Evolutionary conservation across 768 basidiomycete genomes (phyloP).

Genomic region (Xerocomellus amylosporus): DNA sequence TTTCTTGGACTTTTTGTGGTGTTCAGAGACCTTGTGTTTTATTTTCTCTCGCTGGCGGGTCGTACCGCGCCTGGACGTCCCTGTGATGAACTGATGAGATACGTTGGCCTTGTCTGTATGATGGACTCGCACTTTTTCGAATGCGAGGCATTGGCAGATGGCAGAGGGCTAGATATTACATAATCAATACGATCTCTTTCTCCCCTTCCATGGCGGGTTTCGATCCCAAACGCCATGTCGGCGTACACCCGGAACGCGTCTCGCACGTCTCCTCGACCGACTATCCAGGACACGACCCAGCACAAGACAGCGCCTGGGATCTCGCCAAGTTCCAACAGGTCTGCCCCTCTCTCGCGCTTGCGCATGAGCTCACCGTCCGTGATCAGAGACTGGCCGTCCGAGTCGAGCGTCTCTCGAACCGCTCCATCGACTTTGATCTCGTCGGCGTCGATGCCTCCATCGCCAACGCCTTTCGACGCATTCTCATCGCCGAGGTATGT

Average conservation of each 20-base stretch:
- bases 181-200: slow-evolving; percentile 10
- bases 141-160: slow-evolving; percentile 53
- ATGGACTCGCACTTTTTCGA: slow-evolving; percentile 54
- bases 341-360: slow-evolving; percentile 24
- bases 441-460: slow-evolving; percentile 95
- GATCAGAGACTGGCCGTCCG: slow-evolving; percentile 67
- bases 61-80: slow-evolving; percentile 79
- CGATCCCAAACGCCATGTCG: slow-evolving; percentile 58
- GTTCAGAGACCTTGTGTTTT: slow-evolving; percentile 72
- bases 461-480: slow-evolving; percentile 90
- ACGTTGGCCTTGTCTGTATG: not conserved
- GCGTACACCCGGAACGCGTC: slow-evolving; percentile 65
- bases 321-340: slow-evolving; percentile 74
- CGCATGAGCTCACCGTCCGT: slow-evolving; percentile 6
- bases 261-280: slow-evolving; percentile 85
- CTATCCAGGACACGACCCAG: slow-evolving; percentile 86
- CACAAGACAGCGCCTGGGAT: slow-evolving; percentile 84
- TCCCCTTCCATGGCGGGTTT: slow-evolving; percentile 14
- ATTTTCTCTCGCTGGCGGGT: slow-evolving; percentile 72
- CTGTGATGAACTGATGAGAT: slow-evolving; percentile 37
- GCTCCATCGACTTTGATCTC: slow-evolving; percentile 90
- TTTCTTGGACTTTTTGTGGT: slow-evolving; percentile 71
- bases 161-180: slow-evolving; percentile 10
- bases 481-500: slow-evolving; percentile 89
- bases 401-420: slow-evolving; percentile 75